A percentile compares a stretch with the other conserved stretches of the same genome.
Conservation (phyloP, 2,329 filamentous ascomycete species). For the Fusarium nanum region DNA sequence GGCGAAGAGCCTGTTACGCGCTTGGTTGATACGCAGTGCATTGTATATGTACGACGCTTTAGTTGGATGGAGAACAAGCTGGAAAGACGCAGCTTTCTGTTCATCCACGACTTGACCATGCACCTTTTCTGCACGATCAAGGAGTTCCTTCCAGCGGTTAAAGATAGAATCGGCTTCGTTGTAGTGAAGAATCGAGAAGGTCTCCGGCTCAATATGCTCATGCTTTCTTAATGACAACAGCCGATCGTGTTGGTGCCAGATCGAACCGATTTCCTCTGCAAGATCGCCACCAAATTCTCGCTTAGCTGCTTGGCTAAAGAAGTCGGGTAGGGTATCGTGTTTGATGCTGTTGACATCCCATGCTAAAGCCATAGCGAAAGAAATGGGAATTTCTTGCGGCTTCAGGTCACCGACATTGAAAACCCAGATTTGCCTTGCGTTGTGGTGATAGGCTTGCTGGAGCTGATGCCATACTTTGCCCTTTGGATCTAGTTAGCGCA, state of each 20-base stretch:
- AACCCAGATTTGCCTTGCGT: conserved; percentile 68
- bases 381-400: conserved; percentile 65
- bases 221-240: conserved; percentile 64
- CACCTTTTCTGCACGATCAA: conserved; percentile 55
- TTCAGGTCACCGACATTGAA: conserved; percentile 74
- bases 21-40: conserved; percentile 56
- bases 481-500: conserved; percentile 23
- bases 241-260: conserved; percentile 63
- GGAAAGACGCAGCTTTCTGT: conserved; percentile 64
- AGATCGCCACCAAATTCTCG: conserved; percentile 61
- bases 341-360: conserved; percentile 64
- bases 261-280: conserved; percentile 57
- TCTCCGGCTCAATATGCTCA: conserved; percentile 66
- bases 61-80: conserved; percentile 69
- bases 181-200: conserved; percentile 69
- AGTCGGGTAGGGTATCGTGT: conserved; percentile 53
- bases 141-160: conserved; percentile 60
- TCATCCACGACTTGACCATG: conserved; percentile 54
- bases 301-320: conserved; percentile 59
- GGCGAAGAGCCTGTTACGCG: conserved; percentile 63
- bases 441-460: conserved; percentile 61
- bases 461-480: conserved; percentile 62
- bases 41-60: conserved; percentile 64
- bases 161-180: conserved; percentile 65
- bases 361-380: conserved; percentile 66